phyloP scores from a whole-genome alignment of 441 rosid species.

The Rhodomyrtus psidioides region DNA sequence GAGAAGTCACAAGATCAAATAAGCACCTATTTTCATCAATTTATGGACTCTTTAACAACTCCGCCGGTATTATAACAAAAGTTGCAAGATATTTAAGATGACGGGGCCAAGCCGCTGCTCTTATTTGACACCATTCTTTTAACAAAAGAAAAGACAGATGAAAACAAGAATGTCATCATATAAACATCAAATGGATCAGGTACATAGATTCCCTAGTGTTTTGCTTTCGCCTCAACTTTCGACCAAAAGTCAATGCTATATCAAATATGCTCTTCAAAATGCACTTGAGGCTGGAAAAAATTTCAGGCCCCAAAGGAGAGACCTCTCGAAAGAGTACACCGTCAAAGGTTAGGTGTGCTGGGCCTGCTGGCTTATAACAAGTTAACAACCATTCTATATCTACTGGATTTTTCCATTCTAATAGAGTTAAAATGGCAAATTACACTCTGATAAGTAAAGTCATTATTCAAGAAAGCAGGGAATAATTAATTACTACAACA shows the following conservation, averaged over 20 bases:
- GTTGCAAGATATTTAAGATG: not conserved
- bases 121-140: not conserved
- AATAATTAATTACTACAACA: not conserved
- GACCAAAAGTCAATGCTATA: not conserved
- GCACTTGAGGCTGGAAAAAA: not conserved
- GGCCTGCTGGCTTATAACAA: not conserved
- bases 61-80: not conserved
- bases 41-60: not conserved
- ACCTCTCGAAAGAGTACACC: not conserved
- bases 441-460: not conserved
- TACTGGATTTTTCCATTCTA: not conserved
- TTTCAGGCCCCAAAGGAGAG: not conserved
- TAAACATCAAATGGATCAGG: not conserved
- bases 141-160: not conserved
- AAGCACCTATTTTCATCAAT: not conserved
- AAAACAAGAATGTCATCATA: not conserved
- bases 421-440: not conserved
- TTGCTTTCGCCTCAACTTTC: not conserved
- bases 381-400: not conserved
- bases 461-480: not conserved
- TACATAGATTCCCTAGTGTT: not conserved
- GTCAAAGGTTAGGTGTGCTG: not conserved
- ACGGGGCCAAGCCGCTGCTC: not conserved
- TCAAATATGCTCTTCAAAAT: not conserved
- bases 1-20: not conserved